These are phyloP conservation scores for Pseudopyrenochaeta lycopersici DNA, from an alignment of 2,329 filamentous ascomycete genomes.

Conservation along the genomic window DNA sequence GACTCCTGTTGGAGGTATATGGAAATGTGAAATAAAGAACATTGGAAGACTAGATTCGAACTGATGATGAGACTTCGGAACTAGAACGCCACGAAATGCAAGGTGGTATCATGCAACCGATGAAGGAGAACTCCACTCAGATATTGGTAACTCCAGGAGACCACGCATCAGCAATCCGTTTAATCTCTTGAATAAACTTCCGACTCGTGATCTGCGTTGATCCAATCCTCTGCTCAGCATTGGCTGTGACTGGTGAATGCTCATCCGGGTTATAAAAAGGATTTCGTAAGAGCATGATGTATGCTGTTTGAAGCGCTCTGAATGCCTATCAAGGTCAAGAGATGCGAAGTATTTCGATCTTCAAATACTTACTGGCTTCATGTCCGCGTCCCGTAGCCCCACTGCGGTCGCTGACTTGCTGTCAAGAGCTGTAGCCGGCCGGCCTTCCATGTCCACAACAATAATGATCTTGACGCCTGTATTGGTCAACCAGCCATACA, in stretches of 20 bases:
- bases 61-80: background rate
- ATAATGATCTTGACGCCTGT: conserved; percentile 91
- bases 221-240: conserved; percentile 54
- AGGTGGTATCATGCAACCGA: conserved; percentile 24
- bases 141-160: conserved; percentile 73
- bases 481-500: conserved; percentile 97
- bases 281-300: conserved; percentile 87
- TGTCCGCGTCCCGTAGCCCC: conserved; percentile 83
- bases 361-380: conserved; percentile 73
- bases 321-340: conserved; percentile 69
- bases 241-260: conserved; percentile 68
- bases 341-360: too few relatives aligned
- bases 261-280: conserved; percentile 94
- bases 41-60: background rate
- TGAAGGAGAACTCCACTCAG: conserved; percentile 48
- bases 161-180: conserved; percentile 86
- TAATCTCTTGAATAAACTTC: conserved; percentile 82
- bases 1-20: too few relatives aligned
- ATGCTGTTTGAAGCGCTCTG: conserved; percentile 89
- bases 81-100: conserved; percentile 39
- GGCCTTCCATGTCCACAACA: conserved; percentile 88
- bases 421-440: conserved; percentile 54
- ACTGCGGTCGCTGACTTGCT: conserved; percentile 58
- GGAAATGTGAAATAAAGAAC: too few relatives aligned
- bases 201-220: conserved; percentile 79